A percentile compares a stretch with the other conserved stretches of the same genome.
phyloP scores from a whole-genome alignment of 352 stramenopile genomes.

The Globisporangium okanoganense region DNA sequence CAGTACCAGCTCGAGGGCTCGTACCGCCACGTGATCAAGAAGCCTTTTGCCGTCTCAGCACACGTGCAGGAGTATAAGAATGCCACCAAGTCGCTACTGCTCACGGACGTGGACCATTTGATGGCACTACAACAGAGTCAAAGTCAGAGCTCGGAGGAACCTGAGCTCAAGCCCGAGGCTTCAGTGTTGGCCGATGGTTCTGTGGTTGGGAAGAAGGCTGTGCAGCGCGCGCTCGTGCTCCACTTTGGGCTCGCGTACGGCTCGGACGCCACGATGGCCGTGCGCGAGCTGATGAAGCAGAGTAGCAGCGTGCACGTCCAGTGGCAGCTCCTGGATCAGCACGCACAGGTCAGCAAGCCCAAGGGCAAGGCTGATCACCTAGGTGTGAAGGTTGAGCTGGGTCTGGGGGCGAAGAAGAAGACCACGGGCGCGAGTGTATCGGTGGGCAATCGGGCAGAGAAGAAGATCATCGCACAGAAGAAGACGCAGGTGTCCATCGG shows the following conservation, averaged over 20 bases:
- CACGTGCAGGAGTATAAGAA: conserved; percentile 87
- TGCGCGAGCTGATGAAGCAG: conserved; percentile 95
- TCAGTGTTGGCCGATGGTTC: not conserved
- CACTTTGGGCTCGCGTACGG: conserved; percentile 60
- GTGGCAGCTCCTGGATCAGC: conserved; percentile 39
- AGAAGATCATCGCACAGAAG: conserved; percentile 63
- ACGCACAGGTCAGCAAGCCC: conserved; percentile 1
- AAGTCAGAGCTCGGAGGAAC: not conserved
- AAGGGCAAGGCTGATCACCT: not conserved
- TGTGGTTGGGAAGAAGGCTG: conserved; percentile 7
- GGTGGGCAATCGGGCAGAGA: conserved; percentile 5
- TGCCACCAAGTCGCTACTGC: conserved; percentile 82
- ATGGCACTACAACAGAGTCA: conserved; percentile 5
- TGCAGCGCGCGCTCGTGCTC: conserved; percentile 42
- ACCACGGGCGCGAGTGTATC: not conserved
- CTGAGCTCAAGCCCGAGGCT: not conserved
- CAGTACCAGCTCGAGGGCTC: conserved; percentile 75
- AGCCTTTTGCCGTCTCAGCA: conserved; percentile 77
- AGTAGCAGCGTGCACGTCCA: conserved; percentile 82
- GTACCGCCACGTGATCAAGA: conserved; percentile 92
- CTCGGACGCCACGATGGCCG: conserved; percentile 91
- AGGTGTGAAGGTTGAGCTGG: not conserved
- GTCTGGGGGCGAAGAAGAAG: conserved; percentile 4
- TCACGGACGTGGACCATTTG: conserved; percentile 85
- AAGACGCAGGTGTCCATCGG: conserved; percentile 79